These are phyloP conservation scores for Elongisporangium senticosum DNA, from an alignment of 352 stramenopile species.

Conservation along the genomic window DNA sequence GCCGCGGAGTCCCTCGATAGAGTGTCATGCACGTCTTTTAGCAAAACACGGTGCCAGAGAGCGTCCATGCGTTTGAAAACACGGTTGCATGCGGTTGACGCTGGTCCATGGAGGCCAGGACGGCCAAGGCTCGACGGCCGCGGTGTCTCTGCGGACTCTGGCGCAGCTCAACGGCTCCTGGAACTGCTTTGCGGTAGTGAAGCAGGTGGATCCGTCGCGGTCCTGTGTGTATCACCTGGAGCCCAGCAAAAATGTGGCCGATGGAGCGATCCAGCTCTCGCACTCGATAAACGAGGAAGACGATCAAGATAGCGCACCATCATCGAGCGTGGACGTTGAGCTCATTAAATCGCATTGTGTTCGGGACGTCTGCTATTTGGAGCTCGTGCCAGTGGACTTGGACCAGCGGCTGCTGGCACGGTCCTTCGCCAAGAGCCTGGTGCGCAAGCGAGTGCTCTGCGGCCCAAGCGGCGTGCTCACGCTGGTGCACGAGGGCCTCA, in stretches of 20 bases:
- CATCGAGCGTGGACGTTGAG: conserved; percentile 10
- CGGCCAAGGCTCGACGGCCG: conserved; percentile 14
- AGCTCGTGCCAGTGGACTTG: conserved; percentile 27
- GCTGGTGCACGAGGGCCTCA: conserved; percentile 41
- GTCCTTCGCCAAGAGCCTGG: conserved; percentile 46
- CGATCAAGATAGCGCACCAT: background rate
- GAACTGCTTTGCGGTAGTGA: conserved; percentile 24
- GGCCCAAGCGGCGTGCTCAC: conserved; percentile 18
- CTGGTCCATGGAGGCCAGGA: conserved; percentile 8
- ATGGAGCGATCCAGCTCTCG: conserved; percentile 10
- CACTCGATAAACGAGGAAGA: conserved; percentile 26
- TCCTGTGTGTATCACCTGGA: conserved; percentile 37
- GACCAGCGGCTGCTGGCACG: conserved; percentile 37
- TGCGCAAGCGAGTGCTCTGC: conserved; percentile 35
- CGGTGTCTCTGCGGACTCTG: conserved; percentile 19
- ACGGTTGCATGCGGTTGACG: conserved; percentile 19
- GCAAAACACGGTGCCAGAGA: conserved; percentile 2
- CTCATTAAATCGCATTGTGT: conserved; percentile 22
- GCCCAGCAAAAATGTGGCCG: conserved; percentile 11
- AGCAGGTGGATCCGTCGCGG: conserved; percentile 4
- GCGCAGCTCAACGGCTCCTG: conserved; percentile 14
- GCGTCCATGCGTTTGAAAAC: conserved; percentile 1
- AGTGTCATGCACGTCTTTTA: background rate
- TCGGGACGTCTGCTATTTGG: conserved; percentile 43
- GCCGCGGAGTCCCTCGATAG: background rate